phyloP scores from a whole-genome alignment of 345 rosid species.

The Populus deltoides region DNA sequence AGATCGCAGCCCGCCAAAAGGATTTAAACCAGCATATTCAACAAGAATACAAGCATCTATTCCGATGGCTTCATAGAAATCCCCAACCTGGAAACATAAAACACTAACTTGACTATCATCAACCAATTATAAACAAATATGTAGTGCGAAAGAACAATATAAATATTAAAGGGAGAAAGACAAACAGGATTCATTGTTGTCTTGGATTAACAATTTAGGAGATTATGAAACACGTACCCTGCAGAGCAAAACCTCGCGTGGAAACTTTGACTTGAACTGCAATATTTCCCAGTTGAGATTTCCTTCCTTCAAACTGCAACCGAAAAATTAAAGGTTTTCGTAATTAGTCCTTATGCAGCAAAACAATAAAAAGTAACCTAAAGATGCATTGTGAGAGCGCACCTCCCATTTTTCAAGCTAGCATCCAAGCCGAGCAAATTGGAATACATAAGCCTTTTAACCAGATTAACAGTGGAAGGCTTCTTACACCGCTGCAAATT shows the following conservation, averaged over 20 bases:
- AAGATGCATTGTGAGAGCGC: slow-evolving; percentile 15
- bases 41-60: slow-evolving; percentile 96
- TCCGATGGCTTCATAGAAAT: slow-evolving; percentile 91
- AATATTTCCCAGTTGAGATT: slow-evolving; percentile 85
- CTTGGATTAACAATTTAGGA: background rate
- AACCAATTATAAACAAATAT: background rate
- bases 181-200: background rate
- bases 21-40: slow-evolving; percentile 95
- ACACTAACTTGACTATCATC: background rate
- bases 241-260: slow-evolving; percentile 93
- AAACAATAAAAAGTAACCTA: background rate
- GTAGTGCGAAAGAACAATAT: background rate
- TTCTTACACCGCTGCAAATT: slow-evolving; percentile 75
- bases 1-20: slow-evolving; percentile 85
- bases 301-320: slow-evolving; percentile 83
- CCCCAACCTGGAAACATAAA: slow-evolving; percentile 68
- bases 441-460: slow-evolving; percentile 62
- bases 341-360: background rate
- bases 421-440: slow-evolving; percentile 78
- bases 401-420: slow-evolving; percentile 82
- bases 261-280: slow-evolving; percentile 91
- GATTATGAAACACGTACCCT: slow-evolving; percentile 49
- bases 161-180: too few species aligned
- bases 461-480: slow-evolving; percentile 72
- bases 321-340: background rate